Evolutionary conservation across 129 eudicot genomes (phyloP).

Genomic region (Artemisia tridentata): DNA sequence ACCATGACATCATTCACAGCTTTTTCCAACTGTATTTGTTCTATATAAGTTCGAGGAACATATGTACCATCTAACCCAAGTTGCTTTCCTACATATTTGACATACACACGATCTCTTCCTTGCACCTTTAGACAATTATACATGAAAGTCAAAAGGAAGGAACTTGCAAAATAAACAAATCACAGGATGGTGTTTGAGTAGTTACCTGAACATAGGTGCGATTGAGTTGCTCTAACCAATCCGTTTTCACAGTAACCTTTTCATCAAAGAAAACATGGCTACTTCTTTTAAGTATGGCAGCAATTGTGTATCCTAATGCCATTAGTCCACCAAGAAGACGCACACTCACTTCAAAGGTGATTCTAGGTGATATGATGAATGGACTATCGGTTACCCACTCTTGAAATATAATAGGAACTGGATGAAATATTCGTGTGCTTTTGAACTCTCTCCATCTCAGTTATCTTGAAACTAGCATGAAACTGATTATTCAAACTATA

Average conservation of each 20-base stretch:
- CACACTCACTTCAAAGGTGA: constrained; percentile 95
- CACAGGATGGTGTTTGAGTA: constrained; percentile 3
- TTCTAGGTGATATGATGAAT: constrained; percentile 96
- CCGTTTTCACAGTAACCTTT: constrained; percentile 76
- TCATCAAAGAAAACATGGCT: constrained; percentile 90
- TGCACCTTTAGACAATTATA: constrained; percentile 58
- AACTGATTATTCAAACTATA: no score
- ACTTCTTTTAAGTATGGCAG: constrained; percentile 82
- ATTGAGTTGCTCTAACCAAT: constrained; percentile 93
- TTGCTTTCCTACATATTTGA: constrained; percentile 70
- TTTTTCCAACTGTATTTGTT: constrained; percentile 94
- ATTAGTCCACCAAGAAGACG: constrained; percentile 97
- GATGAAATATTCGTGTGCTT: no score
- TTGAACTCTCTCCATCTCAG: not conserved
- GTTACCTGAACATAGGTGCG: constrained; percentile 86
- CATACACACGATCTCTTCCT: constrained; percentile 90
- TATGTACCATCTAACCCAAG: constrained; percentile 89
- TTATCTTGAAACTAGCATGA: no score
- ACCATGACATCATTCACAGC: constrained; percentile 93
- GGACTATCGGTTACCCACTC: constrained; percentile 99
- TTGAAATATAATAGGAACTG: constrained; percentile 39
- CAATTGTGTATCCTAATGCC: constrained; percentile 98
- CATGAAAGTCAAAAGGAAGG: constrained; percentile 1
- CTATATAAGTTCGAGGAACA: constrained; percentile 93
- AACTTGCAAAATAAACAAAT: constrained; percentile 10